Percentiles rank a stretch among this genome's conserved stretches.
phyloP scores from a whole-genome alignment of 1,284 basidiomycete species.

The Pyrrhoderma lamaoense region DNA sequence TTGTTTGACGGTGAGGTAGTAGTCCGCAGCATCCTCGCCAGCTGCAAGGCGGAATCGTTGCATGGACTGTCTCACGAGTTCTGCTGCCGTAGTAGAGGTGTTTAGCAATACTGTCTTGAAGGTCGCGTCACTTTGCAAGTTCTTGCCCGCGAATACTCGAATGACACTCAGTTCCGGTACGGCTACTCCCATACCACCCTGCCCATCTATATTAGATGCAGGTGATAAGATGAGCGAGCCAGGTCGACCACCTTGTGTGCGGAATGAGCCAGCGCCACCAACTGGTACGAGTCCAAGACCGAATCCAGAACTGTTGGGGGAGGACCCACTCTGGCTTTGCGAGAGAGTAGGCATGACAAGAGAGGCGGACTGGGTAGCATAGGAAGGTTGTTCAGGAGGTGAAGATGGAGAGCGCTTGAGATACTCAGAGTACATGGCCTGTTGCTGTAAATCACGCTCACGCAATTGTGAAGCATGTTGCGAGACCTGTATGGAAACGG shows the following conservation, averaged over 20 bases:
- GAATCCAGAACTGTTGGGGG: slow-evolving; percentile 30
- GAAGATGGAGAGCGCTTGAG: slow-evolving; percentile 74
- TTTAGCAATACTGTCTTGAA: slow-evolving; percentile 97
- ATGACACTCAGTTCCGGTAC: slow-evolving; percentile 90
- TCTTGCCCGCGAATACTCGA: slow-evolving; percentile 87
- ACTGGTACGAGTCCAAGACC: slow-evolving; percentile 36
- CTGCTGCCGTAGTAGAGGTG: slow-evolving; percentile 72
- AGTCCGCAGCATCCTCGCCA: slow-evolving; percentile 59
- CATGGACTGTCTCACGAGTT: slow-evolving; percentile 86
- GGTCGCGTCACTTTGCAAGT: slow-evolving; percentile 85
- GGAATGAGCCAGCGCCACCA: slow-evolving; percentile 29
- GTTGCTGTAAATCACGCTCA: slow-evolving; percentile 82
- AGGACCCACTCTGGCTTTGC: slow-evolving; percentile 24
- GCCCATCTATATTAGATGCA: slow-evolving; percentile 44
- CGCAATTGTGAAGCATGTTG: slow-evolving; percentile 62
- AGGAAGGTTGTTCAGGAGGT: slow-evolving; percentile 64
- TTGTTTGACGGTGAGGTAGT: slow-evolving; percentile 90
- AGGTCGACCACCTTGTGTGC: slow-evolving; percentile 47
- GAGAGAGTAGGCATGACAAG: slow-evolving; percentile 41
- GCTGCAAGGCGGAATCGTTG: slow-evolving; percentile 83
- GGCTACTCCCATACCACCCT: slow-evolving; percentile 36
- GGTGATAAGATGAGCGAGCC: slow-evolving; percentile 67
- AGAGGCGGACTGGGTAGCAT: slow-evolving; percentile 59
- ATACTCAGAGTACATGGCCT: slow-evolving; percentile 84
- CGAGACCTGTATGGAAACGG: slow-evolving; percentile 9